Evolutionary conservation across 169 alveolate species (phyloP).

Genomic region (Cryptosporidium canis): DNA sequence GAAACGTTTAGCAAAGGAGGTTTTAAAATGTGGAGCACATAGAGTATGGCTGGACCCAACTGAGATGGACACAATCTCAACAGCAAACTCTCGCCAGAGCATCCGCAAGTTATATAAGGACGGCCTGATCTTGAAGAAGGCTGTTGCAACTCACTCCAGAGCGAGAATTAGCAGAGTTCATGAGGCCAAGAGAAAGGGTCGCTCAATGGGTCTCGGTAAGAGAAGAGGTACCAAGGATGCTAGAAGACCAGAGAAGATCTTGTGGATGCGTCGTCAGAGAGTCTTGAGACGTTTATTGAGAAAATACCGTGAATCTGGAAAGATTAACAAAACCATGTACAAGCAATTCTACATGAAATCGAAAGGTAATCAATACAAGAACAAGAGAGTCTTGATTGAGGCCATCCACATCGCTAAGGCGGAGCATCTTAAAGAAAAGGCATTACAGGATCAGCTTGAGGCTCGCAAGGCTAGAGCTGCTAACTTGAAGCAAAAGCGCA

Average conservation of each 20-base stretch:
- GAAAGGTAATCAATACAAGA: slow-evolving; percentile 98
- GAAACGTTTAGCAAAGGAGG: slow-evolving; percentile 97
- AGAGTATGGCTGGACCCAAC: slow-evolving; percentile 99
- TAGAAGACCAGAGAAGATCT: slow-evolving; percentile 95
- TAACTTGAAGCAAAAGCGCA: slow-evolving; percentile 58
- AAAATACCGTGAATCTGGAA: slow-evolving; percentile 95
- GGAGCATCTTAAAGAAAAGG: slow-evolving; percentile 90
- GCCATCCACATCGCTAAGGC: slow-evolving; percentile 94
- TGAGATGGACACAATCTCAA: slow-evolving; percentile 94
- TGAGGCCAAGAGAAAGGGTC: slow-evolving; percentile 95
- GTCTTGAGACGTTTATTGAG: slow-evolving; percentile 96
- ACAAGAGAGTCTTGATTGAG: slow-evolving; percentile 96
- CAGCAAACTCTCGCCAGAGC: slow-evolving; percentile 97
- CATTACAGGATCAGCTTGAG: slow-evolving; percentile 83
- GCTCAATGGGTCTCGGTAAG: slow-evolving; percentile 98
- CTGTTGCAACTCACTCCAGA: slow-evolving; percentile 95
- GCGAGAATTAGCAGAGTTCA: slow-evolving; percentile 91
- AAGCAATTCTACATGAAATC: slow-evolving; percentile 96
- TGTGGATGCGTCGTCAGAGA: slow-evolving; percentile 98
- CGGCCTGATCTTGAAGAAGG: slow-evolving; percentile 95
- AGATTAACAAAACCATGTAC: slow-evolving; percentile 96
- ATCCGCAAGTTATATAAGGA: slow-evolving; percentile 96
- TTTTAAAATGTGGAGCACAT: slow-evolving; percentile 95
- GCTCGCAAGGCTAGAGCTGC: slow-evolving; percentile 89
- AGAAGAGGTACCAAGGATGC: slow-evolving; percentile 97